phyloP scores from a whole-genome alignment of 2,329 filamentous ascomycete genomes.

The Fonsecaea monophora region DNA sequence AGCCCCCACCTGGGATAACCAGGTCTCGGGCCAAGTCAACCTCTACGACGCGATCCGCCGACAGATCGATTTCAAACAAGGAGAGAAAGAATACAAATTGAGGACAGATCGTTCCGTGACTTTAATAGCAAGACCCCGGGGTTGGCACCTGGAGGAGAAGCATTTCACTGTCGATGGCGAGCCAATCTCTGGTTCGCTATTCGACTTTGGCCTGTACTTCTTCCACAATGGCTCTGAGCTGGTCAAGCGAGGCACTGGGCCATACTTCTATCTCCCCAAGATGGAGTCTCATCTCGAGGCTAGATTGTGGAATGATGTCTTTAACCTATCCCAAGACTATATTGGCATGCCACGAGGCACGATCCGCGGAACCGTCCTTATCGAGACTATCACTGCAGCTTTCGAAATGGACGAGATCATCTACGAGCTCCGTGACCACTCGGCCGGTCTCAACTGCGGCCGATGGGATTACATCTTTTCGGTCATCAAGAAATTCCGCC shows the following conservation, averaged over 20 bases:
- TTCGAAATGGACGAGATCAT: constrained; percentile 99
- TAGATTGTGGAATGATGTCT: constrained; percentile 95
- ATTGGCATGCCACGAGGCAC: constrained; percentile 88
- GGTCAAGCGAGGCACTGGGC: constrained; percentile 80
- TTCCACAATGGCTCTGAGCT: constrained; percentile 96
- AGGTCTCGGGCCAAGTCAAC: constrained; percentile 98
- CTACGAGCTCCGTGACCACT: constrained; percentile 97
- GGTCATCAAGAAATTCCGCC: constrained; percentile 98
- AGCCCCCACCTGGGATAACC: constrained; percentile 98
- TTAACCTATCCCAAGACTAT: constrained; percentile 94
- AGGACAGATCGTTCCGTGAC: constrained; percentile 90
- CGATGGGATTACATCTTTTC: constrained; percentile 99
- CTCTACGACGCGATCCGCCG: constrained; percentile 93
- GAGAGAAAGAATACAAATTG: constrained; percentile 95
- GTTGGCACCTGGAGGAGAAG: constrained; percentile 99
- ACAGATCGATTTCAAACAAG: constrained; percentile 95
- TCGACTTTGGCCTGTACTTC: constrained; percentile 99
- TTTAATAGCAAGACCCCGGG: constrained; percentile 90
- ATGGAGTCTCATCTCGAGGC: constrained; percentile 98
- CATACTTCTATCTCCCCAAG: constrained; percentile 98
- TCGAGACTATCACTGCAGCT: constrained; percentile 95
- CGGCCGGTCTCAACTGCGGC: constrained; percentile 94
- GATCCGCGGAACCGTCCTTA: constrained; percentile 92
- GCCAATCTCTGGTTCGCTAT: constrained; percentile 88
- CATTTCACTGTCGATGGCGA: constrained; percentile 95